phyloP scores from a whole-genome alignment of 495 filamentous ascomycete species.

The Xylaria castorea region DNA sequence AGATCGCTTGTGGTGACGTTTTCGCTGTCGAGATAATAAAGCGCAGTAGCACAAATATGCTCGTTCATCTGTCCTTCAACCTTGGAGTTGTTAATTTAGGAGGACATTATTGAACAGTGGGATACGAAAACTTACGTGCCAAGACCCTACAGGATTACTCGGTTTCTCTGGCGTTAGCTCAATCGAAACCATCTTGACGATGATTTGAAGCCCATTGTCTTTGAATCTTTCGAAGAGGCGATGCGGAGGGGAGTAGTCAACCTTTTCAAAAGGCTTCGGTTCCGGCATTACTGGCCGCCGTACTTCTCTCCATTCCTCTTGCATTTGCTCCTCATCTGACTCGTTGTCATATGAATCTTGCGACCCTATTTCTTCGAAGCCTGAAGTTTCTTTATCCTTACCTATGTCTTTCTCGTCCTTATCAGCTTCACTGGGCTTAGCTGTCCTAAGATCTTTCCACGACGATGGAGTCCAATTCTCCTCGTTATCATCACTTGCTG shows the following conservation, averaged over 20 bases:
- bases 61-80: slow-evolving; percentile 65
- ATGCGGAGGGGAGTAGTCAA: slow-evolving; percentile 38
- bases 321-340: neutral
- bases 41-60: slow-evolving; percentile 61
- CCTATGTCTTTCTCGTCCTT: neutral
- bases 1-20: slow-evolving; percentile 65
- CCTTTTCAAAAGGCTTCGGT: slow-evolving; percentile 44
- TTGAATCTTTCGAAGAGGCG: slow-evolving; percentile 47
- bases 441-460: slow-evolving; percentile 40
- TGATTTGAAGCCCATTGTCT: slow-evolving; percentile 61
- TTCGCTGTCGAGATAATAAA: slow-evolving; percentile 66
- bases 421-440: neutral
- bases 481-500: slow-evolving; percentile 50
- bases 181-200: slow-evolving; percentile 70
- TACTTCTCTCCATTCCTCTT: slow-evolving; percentile 16
- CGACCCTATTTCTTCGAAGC: neutral
- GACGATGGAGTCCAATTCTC: slow-evolving; percentile 51
- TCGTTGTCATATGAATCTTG: neutral
- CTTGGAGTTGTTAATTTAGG: slow-evolving; percentile 28
- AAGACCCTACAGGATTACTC: slow-evolving; percentile 35
- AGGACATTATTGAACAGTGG: slow-evolving; percentile 35
- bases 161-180: slow-evolving; percentile 67
- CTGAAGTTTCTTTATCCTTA: neutral
- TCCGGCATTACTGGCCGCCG: slow-evolving; percentile 35
- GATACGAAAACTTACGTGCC: slow-evolving; percentile 48